Percentiles rank a stretch among this genome's conserved stretches.
Evolutionary conservation across 768 basidiomycete species (phyloP).

Genomic region (Pulveroboletus ravenelii): DNA sequence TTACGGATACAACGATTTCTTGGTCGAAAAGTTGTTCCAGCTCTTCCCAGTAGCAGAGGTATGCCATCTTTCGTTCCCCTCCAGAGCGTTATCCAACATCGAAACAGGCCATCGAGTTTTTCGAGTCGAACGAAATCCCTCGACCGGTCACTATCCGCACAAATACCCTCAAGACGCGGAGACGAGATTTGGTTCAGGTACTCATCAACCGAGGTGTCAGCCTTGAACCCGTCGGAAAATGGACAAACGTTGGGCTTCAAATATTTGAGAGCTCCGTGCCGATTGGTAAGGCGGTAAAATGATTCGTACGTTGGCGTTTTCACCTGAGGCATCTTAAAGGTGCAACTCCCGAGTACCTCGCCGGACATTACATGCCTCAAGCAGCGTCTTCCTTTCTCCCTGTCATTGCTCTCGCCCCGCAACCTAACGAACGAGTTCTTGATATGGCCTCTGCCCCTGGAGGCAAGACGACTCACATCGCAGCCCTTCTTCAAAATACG

Average conservation of each 20-base stretch:
- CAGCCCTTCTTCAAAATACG: slow-evolving; percentile 94
- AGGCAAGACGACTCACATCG: slow-evolving; percentile 97
- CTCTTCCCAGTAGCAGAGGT: slow-evolving; percentile 93
- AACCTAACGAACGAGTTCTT: slow-evolving; percentile 88
- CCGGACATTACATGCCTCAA: slow-evolving; percentile 99
- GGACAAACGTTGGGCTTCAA: slow-evolving; percentile 99
- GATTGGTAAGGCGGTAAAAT: slow-evolving; percentile 52
- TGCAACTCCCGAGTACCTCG: slow-evolving; percentile 97
- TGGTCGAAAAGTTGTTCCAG: slow-evolving; percentile 90
- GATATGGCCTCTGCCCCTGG: slow-evolving; percentile 99
- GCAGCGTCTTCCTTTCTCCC: slow-evolving; percentile 99
- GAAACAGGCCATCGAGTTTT: slow-evolving; percentile 89
- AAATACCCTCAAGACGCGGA: slow-evolving; percentile 89
- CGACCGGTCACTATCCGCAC: slow-evolving; percentile 97
- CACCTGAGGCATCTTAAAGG: slow-evolving; percentile 35
- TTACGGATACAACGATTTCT: slow-evolving; percentile 96
- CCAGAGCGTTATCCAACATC: background rate
- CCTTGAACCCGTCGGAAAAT: slow-evolving; percentile 97
- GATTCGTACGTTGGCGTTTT: background rate
- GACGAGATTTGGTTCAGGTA: slow-evolving; percentile 90
- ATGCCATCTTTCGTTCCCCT: slow-evolving; percentile 15
- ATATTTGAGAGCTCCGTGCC: slow-evolving; percentile 96
- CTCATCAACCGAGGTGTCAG: slow-evolving; percentile 95
- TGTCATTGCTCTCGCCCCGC: slow-evolving; percentile 90
- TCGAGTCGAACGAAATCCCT: slow-evolving; percentile 93